Base-by-base conservation (phyloP, 495 filamentous ascomycete species). In the Lasiosphaeriaceae sp. region DNA sequence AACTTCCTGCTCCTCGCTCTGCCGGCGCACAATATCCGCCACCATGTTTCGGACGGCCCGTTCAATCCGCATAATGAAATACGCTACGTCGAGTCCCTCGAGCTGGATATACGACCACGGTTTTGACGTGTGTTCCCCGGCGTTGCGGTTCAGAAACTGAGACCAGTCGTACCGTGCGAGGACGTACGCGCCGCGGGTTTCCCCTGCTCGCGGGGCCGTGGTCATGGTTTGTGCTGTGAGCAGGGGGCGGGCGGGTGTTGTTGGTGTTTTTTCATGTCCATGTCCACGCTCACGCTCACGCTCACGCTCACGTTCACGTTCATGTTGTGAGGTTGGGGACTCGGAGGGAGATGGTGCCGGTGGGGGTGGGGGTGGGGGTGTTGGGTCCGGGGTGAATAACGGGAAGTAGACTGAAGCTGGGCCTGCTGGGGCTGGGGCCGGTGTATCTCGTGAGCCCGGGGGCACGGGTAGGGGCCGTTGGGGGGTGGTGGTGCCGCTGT, bases 121-220 rank as follows among this genome's bases (percentile, higher is more conserved):
- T 22, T 5, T 43, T 19, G 51, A 19, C 24, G 12, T 5, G 20
- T 37, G 48, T 11, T 50, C 50, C 7, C 34, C 50, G 19, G 9
- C 2, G 37, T 54, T 61, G 47, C 31, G 49, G 54, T 46, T 47
- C 26, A 48, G 19, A 22, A 39, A 58, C 34, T 47, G 48, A 0
- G 29, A 12, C 22, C 57, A 57, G 47, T 65, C 65, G 23, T 49
- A 12, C 6, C 46, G 37, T 4, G 54, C 41, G 0, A 68, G 50
- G 11, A 11, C 24, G 39, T 68, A 68, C 20, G 63, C 57, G 21
- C 65, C 65, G 16, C 52, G 49, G 0, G 57, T 63, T 7, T 61
- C 39, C 7, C 39, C 59, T 21, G 16, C 3, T 7, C 1, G 26
- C 2, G 21, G 47, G 37, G 12, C 7, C 5, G 6, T n/a, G 41